These are phyloP conservation scores for Glebionis coronaria DNA, from an alignment of 129 eudicot species.

Conservation along the genomic window DNA sequence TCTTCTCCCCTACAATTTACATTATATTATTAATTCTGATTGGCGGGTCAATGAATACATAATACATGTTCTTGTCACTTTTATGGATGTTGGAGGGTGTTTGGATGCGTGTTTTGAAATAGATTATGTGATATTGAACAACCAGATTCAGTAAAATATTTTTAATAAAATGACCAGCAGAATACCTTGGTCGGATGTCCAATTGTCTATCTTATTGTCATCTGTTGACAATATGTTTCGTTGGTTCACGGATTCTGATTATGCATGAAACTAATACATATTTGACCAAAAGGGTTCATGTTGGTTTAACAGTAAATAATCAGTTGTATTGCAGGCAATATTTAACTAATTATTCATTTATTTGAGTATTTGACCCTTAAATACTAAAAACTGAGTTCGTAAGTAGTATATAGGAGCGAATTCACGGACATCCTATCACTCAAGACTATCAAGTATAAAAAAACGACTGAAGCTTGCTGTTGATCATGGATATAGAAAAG, in stretches of 20 bases:
- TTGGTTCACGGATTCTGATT: not conserved
- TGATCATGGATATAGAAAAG: too few species aligned
- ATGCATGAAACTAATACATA: not conserved
- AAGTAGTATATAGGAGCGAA: too few species aligned
- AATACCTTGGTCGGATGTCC: not conserved
- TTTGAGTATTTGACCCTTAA: too few species aligned
- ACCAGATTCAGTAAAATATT: not conserved
- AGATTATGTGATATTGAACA: slow-evolving; percentile 7
- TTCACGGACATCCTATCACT: too few species aligned
- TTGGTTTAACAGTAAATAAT: too few species aligned
- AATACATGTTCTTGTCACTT: not conserved
- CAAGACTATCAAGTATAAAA: too few species aligned
- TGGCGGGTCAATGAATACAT: not conserved
- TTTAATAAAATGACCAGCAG: slow-evolving; percentile 3
- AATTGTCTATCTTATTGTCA: not conserved
- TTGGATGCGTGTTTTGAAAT: slow-evolving; percentile 10
- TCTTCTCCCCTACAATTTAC: slow-evolving; percentile 6
- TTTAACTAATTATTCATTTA: too few species aligned
- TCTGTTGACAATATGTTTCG: not conserved
- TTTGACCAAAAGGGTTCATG: too few species aligned
- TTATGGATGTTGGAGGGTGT: not conserved
- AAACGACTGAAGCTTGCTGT: too few species aligned
- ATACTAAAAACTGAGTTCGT: too few species aligned
- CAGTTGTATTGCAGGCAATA: too few species aligned
- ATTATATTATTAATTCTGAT: slow-evolving; percentile 1